A percentile compares a stretch with the other conserved stretches of the same genome.
Conservation (phyloP, 495 filamentous ascomycete genomes). For the Glarea lozoyensis region DNA sequence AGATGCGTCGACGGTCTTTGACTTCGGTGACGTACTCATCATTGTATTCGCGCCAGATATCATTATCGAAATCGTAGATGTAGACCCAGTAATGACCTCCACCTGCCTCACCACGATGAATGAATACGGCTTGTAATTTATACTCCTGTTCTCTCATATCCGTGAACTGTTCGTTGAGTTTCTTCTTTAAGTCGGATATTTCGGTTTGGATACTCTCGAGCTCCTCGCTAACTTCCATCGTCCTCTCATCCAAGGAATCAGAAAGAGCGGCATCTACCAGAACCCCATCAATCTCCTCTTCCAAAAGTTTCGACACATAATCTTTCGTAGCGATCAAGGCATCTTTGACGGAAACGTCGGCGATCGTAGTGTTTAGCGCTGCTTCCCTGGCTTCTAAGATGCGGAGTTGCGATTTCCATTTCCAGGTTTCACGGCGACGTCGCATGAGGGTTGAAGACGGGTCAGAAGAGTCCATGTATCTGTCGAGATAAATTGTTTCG, state of each 20-base stretch:
- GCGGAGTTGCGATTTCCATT: slow-evolving; percentile 56
- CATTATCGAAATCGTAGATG: slow-evolving; percentile 76
- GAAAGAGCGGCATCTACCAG: slow-evolving; percentile 12
- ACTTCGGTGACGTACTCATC: slow-evolving; percentile 72
- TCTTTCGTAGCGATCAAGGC: slow-evolving; percentile 20
- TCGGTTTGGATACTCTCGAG: slow-evolving; percentile 13
- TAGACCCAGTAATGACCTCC: slow-evolving; percentile 97
- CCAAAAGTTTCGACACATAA: slow-evolving; percentile 20
- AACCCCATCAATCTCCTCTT: slow-evolving; percentile 18
- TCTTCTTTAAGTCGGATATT: slow-evolving; percentile 19
- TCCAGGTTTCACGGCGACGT: slow-evolving; percentile 62
- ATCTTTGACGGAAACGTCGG: slow-evolving; percentile 15
- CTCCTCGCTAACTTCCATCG: slow-evolving; percentile 14
- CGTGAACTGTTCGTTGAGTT: slow-evolving; percentile 53
- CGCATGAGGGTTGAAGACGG: slow-evolving; percentile 43
- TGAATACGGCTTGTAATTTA: slow-evolving; percentile 84
- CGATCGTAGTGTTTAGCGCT: slow-evolving; percentile 8
- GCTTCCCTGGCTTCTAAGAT: slow-evolving; percentile 22
- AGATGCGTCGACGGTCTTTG: slow-evolving; percentile 51
- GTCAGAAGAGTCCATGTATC: slow-evolving; percentile 66
- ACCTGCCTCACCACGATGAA: slow-evolving; percentile 58
- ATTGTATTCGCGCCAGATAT: slow-evolving; percentile 91
- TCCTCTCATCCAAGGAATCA: slow-evolving; percentile 17
- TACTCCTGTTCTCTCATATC: slow-evolving; percentile 56
- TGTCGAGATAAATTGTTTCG: slow-evolving; percentile 76